phyloP scores from a whole-genome alignment of 306 rosid genomes.

The Casuarina cunninghamiana region DNA sequence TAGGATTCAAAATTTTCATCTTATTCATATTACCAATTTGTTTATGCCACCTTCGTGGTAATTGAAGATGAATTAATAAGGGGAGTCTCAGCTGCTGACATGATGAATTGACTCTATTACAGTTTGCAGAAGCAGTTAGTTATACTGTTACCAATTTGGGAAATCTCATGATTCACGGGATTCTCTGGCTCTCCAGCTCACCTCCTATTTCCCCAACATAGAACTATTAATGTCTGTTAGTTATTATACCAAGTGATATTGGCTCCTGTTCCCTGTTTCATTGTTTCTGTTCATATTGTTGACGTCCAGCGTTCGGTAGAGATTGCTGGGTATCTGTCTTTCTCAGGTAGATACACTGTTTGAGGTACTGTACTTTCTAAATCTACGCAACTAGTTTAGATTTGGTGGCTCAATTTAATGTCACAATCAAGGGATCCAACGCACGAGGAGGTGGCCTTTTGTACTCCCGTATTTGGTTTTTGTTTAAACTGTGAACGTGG shows the following conservation, averaged over 20 bases:
- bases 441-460: neutral
- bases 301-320: neutral
- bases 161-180: neutral
- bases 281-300: neutral
- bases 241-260: neutral
- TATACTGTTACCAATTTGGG: neutral
- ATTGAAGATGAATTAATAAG: too few species aligned
- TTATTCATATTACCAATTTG: neutral
- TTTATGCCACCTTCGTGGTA: neutral
- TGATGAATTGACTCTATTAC: neutral
- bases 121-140: neutral
- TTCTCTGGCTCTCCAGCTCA: neutral
- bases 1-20: neutral
- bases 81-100: neutral
- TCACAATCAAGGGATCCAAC: neutral
- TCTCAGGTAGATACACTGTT: neutral
- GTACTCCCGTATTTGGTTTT: neutral
- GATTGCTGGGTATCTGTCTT: neutral
- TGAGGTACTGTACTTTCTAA: neutral
- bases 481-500: neutral
- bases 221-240: neutral
- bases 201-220: neutral
- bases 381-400: neutral
- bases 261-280: neutral
- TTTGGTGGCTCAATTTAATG: conserved; percentile 15